A percentile compares a stretch with the other conserved stretches of the same genome.
Conservation (phyloP, 768 basidiomycete species). For the Hypsizygus marmoreus region DNA sequence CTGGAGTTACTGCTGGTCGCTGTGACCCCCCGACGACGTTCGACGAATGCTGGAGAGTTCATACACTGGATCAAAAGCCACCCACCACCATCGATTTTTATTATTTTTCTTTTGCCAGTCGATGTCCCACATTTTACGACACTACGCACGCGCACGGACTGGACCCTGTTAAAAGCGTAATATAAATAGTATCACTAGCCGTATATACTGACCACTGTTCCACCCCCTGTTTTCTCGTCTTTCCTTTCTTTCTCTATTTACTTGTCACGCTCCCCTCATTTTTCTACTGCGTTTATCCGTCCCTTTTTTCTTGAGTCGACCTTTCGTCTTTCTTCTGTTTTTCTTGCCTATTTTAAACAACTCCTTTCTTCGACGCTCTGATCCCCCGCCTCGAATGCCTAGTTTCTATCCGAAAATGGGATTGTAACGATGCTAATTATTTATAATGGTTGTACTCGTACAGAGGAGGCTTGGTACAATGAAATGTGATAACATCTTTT, state of each 20-base stretch:
- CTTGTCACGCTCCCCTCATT: neutral
- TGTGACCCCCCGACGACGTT: too few species aligned
- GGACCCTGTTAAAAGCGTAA: neutral
- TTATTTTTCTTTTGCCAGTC: neutral
- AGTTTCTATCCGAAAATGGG: too few species aligned
- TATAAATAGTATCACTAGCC: slow-evolving; percentile 1
- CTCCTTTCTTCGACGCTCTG: too few species aligned
- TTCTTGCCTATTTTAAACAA: neutral
- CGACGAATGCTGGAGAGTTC: too few species aligned
- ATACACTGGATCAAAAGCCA: too few species aligned
- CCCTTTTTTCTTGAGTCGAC: neutral
- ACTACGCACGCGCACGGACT: neutral
- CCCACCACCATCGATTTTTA: too few species aligned
- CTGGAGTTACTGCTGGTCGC: too few species aligned
- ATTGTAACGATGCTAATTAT: neutral
- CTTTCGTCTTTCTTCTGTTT: neutral
- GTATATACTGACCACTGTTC: neutral
- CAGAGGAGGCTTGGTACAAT: neutral
- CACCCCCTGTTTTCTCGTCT: neutral
- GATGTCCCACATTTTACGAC: neutral
- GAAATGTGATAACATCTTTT: slow-evolving; percentile 1
- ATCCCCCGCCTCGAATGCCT: too few species aligned
- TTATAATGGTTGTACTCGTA: slow-evolving; percentile 5
- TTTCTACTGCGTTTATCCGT: neutral
- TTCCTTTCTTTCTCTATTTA: neutral